phyloP scores from a whole-genome alignment of 148 eudicot genomes.

The Vaccinium myrtillus region DNA sequence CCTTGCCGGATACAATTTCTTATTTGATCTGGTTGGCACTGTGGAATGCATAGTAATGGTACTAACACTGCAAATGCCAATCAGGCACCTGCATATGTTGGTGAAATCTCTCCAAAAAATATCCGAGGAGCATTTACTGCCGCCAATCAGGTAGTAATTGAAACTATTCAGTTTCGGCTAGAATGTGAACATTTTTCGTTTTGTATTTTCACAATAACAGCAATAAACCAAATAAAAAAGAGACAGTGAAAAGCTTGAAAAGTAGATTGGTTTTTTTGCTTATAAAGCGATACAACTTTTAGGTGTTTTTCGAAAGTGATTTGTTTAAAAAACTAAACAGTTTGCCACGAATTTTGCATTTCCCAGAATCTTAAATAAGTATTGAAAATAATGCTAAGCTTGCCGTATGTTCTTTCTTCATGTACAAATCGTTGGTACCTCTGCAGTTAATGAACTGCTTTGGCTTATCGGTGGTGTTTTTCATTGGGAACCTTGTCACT shows the following conservation, averaged over 20 bases:
- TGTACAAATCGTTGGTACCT: not conserved
- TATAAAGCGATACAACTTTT: not conserved
- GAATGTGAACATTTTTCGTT: not conserved
- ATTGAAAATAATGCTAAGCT: not conserved
- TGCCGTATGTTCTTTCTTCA: not conserved
- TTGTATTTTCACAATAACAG: not conserved
- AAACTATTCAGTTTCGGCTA: not conserved
- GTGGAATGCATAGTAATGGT: not conserved
- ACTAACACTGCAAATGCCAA: not conserved
- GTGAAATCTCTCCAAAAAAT: constrained; percentile 53
- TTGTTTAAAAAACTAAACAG: too few species aligned
- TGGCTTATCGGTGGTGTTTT: constrained; percentile 38
- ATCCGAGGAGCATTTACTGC: constrained; percentile 43
- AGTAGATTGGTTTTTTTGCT: too few species aligned
- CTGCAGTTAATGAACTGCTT: constrained; percentile 34
- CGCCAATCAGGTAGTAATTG: constrained; percentile 22
- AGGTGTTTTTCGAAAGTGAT: not conserved
- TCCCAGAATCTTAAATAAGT: not conserved
- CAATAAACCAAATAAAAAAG: too few species aligned
- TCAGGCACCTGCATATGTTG: constrained; percentile 53
- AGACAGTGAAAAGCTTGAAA: too few species aligned
- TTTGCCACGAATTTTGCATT: not conserved
- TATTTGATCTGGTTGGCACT: not conserved
- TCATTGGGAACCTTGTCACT: constrained; percentile 31
- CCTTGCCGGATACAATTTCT: not conserved